Evolutionary conservation across 2,329 filamentous ascomycete species (phyloP).

Genomic region (Xylaria sp.): DNA sequence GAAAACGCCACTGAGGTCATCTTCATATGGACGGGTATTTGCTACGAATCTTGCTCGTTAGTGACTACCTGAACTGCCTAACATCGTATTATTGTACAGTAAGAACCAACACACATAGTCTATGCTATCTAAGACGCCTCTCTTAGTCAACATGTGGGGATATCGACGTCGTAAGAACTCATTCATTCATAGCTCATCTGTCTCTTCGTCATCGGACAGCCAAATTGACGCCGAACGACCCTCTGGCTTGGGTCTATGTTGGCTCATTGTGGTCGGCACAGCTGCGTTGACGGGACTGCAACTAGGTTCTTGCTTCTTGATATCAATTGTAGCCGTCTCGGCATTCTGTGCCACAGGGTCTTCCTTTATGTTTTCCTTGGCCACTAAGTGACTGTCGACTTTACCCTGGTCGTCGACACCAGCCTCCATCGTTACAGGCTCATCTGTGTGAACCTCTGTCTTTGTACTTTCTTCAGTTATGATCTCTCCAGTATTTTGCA

Average conservation of each 20-base stretch:
- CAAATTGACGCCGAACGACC: conserved; percentile 40
- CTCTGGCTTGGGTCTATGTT: conserved; percentile 23
- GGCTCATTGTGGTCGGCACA: conserved; percentile 25
- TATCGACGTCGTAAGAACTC: conserved; percentile 22
- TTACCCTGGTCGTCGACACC: conserved; percentile 6
- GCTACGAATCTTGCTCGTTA: no score
- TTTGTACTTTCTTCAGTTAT: conserved; percentile 23
- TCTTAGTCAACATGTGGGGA: background rate
- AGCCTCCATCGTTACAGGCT: conserved; percentile 16
- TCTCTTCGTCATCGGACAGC: conserved; percentile 45
- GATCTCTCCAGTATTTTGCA: conserved; percentile 50
- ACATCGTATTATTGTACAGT: no score
- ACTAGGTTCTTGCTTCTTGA: conserved; percentile 36
- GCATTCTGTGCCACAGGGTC: conserved; percentile 20
- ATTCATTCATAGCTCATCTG: conserved; percentile 38
- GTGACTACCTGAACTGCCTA: no score
- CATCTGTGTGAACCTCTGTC: conserved; percentile 12
- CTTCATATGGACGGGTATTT: no score
- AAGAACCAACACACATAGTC: background rate
- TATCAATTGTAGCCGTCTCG: conserved; percentile 12
- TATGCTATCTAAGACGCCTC: background rate
- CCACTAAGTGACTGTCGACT: background rate
- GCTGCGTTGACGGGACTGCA: background rate
- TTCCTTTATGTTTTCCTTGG: conserved; percentile 17
- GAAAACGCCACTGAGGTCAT: no score